Conservation (phyloP, 2,329 filamentous ascomycete species). For the Penicillium brasilianum region DNA sequence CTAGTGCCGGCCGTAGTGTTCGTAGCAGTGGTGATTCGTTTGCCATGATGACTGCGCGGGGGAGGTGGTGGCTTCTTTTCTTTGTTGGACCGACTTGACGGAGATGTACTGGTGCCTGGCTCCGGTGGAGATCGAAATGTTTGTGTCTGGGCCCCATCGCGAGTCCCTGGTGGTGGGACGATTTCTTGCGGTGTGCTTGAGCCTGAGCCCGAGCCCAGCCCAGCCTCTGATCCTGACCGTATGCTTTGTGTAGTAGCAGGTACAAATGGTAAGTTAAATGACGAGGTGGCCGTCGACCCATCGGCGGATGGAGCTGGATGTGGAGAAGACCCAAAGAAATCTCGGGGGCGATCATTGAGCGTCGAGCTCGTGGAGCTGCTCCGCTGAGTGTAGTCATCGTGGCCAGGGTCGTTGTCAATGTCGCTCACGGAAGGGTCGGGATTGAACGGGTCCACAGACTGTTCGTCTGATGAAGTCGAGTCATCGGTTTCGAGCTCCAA, state of each 20-base stretch:
- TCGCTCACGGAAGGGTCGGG: conserved; percentile 36
- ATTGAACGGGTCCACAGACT: conserved; percentile 47
- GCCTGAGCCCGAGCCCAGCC: not conserved
- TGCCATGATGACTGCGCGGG: conserved; percentile 78
- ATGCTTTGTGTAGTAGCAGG: conserved; percentile 16
- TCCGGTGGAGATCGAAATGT: conserved; percentile 48
- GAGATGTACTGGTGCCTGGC: conserved; percentile 55
- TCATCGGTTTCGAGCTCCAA: conserved; percentile 34
- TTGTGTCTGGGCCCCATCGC: conserved; percentile 61
- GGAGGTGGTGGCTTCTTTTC: conserved; percentile 72
- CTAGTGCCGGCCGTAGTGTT: not conserved
- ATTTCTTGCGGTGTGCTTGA: conserved; percentile 10
- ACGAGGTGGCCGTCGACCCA: conserved; percentile 23
- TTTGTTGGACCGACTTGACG: conserved; percentile 41
- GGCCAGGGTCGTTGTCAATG: conserved; percentile 28
- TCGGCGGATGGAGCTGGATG: conserved; percentile 34
- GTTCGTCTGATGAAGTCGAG: conserved; percentile 40
- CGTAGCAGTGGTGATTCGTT: conserved; percentile 61
- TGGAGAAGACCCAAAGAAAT: conserved; percentile 27
- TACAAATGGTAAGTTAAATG: conserved; percentile 11
- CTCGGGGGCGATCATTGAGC: conserved; percentile 21
- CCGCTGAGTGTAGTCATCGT: not conserved
- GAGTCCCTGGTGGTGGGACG: conserved; percentile 36
- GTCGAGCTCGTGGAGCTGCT: conserved; percentile 16
- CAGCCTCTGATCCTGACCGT: conserved; percentile 11